Evolutionary conservation across 176 grass and related monocot species (phyloP).

Genomic region (Oryza nivara): DNA sequence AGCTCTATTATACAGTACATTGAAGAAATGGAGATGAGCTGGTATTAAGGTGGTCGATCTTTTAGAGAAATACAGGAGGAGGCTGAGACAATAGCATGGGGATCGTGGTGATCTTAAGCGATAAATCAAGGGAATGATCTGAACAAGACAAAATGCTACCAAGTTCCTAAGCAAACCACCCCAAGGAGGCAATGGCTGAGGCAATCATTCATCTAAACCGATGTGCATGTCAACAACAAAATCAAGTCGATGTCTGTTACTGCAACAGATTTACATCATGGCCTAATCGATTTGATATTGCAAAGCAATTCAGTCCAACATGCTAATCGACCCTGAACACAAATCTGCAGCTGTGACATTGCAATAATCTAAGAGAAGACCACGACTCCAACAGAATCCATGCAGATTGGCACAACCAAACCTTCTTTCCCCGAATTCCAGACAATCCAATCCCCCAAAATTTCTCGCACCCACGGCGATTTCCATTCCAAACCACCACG

Average conservation of each 20-base stretch:
- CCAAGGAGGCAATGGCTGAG: neutral
- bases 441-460: neutral
- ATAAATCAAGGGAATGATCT: neutral
- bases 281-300: no score
- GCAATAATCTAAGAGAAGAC: neutral
- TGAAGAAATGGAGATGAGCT: no score
- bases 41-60: no score
- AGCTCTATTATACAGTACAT: no score
- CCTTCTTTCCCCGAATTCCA: neutral
- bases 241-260: no score
- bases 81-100: neutral
- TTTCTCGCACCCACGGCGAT: no score
- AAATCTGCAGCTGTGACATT: neutral
- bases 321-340: no score
- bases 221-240: no score
- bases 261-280: no score
- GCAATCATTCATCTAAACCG: neutral
- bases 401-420: neutral
- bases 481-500: neutral
- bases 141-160: neutral
- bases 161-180: neutral
- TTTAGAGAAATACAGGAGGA: neutral
- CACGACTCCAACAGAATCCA: neutral
- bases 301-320: no score
- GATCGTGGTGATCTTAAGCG: neutral